Conservation (phyloP, 768 basidiomycete genomes). For the Boletus subparvulus region DNA sequence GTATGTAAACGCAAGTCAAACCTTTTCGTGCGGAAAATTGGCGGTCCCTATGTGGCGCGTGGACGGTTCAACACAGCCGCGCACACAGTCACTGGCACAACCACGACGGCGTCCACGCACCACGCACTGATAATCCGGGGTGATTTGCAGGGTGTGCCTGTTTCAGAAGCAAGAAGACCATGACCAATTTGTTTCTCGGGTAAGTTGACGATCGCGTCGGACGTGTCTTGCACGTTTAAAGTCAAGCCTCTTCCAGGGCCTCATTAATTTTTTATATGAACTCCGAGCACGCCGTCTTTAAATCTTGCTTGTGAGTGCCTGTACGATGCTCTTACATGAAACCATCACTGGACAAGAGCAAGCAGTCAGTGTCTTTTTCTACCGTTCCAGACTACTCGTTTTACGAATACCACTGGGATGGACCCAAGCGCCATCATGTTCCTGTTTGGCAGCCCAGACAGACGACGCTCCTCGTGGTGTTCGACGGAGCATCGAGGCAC, state of each 20-base stretch:
- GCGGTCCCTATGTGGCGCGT: too few relatives aligned
- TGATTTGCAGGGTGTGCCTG: too few relatives aligned
- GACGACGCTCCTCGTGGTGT: slow-evolving; percentile 22
- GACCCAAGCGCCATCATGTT: slow-evolving; percentile 19
- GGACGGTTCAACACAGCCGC: too few relatives aligned
- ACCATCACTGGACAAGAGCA: slow-evolving; percentile 20
- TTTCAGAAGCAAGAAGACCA: too few relatives aligned
- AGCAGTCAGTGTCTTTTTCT: slow-evolving; percentile 6
- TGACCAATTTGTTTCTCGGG: too few relatives aligned
- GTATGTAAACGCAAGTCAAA: too few relatives aligned
- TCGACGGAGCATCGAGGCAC: slow-evolving; percentile 21
- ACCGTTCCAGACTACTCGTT: slow-evolving; percentile 12
- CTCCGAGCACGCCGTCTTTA: neutral
- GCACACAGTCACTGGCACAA: too few relatives aligned
- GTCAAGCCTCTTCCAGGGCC: neutral
- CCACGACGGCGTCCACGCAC: too few relatives aligned
- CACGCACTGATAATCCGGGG: too few relatives aligned
- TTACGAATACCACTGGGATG: slow-evolving; percentile 24
- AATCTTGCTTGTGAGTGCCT: neutral
- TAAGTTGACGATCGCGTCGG: neutral
- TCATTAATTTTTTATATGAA: neutral
- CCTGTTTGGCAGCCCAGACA: slow-evolving; percentile 26
- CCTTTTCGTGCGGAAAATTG: too few relatives aligned
- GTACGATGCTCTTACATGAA: slow-evolving; percentile 18
- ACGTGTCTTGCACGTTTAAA: neutral